These are phyloP conservation scores for Boletus rubroflammeus DNA, from an alignment of 768 basidiomycete species.

Conservation along the genomic window DNA sequence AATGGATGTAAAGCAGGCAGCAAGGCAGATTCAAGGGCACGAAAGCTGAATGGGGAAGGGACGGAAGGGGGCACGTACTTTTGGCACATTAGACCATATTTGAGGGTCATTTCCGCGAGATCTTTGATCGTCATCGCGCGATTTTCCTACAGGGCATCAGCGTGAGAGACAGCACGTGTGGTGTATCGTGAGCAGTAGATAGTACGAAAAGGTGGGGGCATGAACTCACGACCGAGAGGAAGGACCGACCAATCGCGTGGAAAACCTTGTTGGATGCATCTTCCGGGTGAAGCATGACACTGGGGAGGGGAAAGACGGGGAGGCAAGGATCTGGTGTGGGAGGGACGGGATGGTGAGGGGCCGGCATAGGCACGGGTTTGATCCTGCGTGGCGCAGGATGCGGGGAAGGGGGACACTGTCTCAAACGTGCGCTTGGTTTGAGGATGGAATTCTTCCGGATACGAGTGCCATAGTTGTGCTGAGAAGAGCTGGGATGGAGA, in stretches of 20 bases:
- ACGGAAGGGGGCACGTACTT: constrained; percentile 48
- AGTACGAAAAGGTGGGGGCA: not conserved
- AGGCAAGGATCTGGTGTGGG: constrained; percentile 18
- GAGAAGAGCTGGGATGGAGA: constrained; percentile 9
- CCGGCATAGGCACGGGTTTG: constrained; percentile 29
- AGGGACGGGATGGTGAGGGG: constrained; percentile 18
- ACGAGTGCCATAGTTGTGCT: constrained; percentile 51
- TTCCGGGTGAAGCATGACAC: constrained; percentile 69
- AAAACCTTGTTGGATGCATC: constrained; percentile 72
- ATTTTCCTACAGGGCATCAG: constrained; percentile 50
- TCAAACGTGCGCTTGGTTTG: constrained; percentile 50
- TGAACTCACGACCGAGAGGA: constrained; percentile 65
- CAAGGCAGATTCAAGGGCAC: constrained; percentile 7
- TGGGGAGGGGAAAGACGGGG: constrained; percentile 55
- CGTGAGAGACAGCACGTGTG: constrained; percentile 16
- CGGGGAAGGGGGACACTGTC: constrained; percentile 40
- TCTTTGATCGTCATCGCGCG: constrained; percentile 86
- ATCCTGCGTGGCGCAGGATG: constrained; percentile 33
- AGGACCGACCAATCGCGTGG: constrained; percentile 66
- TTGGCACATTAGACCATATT: constrained; percentile 66
- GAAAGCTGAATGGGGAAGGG: constrained; percentile 6
- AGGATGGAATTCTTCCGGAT: constrained; percentile 50
- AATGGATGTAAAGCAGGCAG: constrained; percentile 1
- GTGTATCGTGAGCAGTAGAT: constrained; percentile 15
- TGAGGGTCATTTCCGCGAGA: constrained; percentile 66